Conservation (phyloP, 768 basidiomycete genomes). For the Daedaleopsis nitida region DNA sequence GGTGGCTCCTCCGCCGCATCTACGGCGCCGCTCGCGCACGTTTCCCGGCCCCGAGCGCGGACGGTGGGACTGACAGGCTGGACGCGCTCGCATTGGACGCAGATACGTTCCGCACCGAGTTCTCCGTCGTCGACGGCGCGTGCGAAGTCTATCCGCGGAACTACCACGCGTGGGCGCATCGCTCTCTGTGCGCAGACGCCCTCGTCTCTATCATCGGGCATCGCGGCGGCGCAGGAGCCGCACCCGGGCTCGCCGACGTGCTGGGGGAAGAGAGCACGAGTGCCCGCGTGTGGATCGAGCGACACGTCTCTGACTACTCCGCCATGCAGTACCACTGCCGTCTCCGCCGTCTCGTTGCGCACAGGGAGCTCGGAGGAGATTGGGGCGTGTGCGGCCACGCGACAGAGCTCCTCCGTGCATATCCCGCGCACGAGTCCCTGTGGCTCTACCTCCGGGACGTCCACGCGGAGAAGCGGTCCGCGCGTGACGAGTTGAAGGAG, state of each 20-base stretch:
- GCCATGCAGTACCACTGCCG: constrained; percentile 57
- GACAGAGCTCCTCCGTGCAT: constrained; percentile 47
- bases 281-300: constrained; percentile 55
- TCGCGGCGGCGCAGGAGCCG: background rate
- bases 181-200: constrained; percentile 48
- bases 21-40: constrained; percentile 26
- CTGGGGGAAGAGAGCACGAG: constrained; percentile 41
- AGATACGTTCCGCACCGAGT: constrained; percentile 45
- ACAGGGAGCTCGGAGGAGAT: background rate
- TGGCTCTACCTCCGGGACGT: constrained; percentile 59
- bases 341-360: constrained; percentile 29
- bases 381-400: constrained; percentile 38
- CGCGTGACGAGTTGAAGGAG: background rate
- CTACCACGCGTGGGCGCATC: constrained; percentile 74
- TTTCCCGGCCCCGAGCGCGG: background rate
- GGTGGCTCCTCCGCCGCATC: constrained; percentile 55
- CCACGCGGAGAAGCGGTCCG: background rate
- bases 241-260: constrained; percentile 27
- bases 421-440: constrained; percentile 61
- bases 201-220: constrained; percentile 26
- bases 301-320: constrained; percentile 69
- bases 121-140: constrained; percentile 47
- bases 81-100: constrained; percentile 32
- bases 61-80: constrained; percentile 21
- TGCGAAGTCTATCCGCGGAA: constrained; percentile 70